Conservation (phyloP, 2,329 filamentous ascomycete genomes). For the Nothophaeocryptopus gaeumannii region DNA sequence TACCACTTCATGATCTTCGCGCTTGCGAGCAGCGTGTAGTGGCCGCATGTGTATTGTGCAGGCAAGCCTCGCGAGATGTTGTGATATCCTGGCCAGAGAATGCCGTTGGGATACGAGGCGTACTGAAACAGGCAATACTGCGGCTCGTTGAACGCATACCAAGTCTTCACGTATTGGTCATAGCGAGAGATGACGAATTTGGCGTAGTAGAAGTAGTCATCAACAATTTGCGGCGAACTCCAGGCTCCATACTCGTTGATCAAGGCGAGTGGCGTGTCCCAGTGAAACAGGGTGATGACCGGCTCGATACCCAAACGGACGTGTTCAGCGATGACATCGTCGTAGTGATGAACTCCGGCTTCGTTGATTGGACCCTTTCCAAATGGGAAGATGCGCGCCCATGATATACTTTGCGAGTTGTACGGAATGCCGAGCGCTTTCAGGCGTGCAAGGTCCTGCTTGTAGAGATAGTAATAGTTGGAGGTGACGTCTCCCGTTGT, state of each 20-base stretch:
- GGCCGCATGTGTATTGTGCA: constrained; percentile 35
- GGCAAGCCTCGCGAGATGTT: constrained; percentile 41
- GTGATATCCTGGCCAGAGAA: constrained; percentile 46
- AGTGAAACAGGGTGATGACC: constrained; percentile 47
- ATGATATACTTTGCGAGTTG: constrained; percentile 47
- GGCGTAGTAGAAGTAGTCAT: constrained; percentile 42
- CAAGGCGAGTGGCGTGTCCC: constrained; percentile 31
- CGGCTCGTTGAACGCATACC: constrained; percentile 46
- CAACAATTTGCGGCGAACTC: constrained; percentile 36
- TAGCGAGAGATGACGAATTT: constrained; percentile 39
- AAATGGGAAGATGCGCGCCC: constrained; percentile 51
- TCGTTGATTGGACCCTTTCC: constrained; percentile 48
- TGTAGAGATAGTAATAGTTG: constrained; percentile 15
- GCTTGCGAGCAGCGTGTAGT: constrained; percentile 39
- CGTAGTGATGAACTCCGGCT: constrained; percentile 47
- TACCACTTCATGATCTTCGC: constrained; percentile 39
- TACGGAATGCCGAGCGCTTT: constrained; percentile 36
- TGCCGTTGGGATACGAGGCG: constrained; percentile 36
- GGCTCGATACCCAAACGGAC: constrained; percentile 45
- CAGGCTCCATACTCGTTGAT: constrained; percentile 43
- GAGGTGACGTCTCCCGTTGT: constrained; percentile 25
- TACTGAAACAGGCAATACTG: constrained; percentile 36
- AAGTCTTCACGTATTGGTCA: constrained; percentile 38
- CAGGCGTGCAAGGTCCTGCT: constrained; percentile 33
- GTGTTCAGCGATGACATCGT: constrained; percentile 47